Percentiles rank a stretch among this genome's conserved stretches.
phyloP scores from a whole-genome alignment of 495 filamentous ascomycete genomes.

The Saxophila tyrrhenica region DNA sequence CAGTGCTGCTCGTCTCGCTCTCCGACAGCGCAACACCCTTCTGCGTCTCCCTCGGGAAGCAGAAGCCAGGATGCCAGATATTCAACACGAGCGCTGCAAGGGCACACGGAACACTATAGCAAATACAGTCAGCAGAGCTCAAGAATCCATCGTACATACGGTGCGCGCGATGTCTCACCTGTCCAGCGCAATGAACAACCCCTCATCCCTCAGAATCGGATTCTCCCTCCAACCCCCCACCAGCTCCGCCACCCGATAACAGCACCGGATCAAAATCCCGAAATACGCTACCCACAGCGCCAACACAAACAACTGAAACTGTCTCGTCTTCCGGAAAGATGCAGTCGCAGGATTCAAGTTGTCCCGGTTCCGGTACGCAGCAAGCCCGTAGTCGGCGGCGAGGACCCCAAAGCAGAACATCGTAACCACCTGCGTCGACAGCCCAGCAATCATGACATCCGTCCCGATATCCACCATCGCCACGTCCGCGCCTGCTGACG shows the following conservation, averaged over 20 bases:
- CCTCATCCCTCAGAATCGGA: conserved; percentile 33
- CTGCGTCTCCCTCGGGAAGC: conserved; percentile 15
- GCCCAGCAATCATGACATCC: conserved; percentile 31
- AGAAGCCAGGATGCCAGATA: conserved; percentile 19
- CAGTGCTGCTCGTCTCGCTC: too few species aligned
- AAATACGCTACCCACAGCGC: conserved; percentile 35
- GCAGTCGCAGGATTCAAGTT: conserved; percentile 8
- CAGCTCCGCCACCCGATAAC: conserved; percentile 41
- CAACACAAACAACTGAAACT: conserved; percentile 35
- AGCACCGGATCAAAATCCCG: conserved; percentile 38
- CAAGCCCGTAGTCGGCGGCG: conserved; percentile 31
- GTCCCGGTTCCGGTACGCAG: conserved; percentile 24
- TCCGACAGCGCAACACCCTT: too few species aligned
- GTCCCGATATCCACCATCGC: conserved; percentile 23
- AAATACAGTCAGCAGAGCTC: too few species aligned
- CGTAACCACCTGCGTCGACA: conserved; percentile 38
- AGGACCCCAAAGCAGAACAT: conserved; percentile 38
- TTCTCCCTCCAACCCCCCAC: conserved; percentile 33
- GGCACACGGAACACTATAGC: conserved; percentile 29
- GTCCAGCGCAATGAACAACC: conserved; percentile 40
- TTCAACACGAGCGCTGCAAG: conserved; percentile 21
- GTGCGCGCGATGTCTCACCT: not conserved
- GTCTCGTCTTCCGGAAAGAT: conserved; percentile 14
- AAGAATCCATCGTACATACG: too few species aligned
- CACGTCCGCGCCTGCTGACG: conserved; percentile 2